Percentiles rank a stretch among this genome's conserved stretches.
Evolutionary conservation across 306 rosid genomes (phyloP).

Genomic region (Cicer pinnatifidum): DNA sequence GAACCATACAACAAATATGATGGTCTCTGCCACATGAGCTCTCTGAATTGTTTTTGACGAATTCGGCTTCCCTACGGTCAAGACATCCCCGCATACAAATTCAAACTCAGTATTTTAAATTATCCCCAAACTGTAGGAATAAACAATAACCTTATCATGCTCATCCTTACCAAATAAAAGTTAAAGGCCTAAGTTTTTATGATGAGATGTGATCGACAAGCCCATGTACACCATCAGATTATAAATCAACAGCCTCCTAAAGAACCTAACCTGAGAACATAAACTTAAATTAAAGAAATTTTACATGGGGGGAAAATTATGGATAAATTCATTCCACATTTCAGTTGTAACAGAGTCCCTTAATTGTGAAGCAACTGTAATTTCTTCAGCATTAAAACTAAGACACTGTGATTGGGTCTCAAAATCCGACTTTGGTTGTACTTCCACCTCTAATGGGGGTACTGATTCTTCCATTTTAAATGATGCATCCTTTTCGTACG

Average conservation of each 20-base stretch:
- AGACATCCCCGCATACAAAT: too few relatives aligned
- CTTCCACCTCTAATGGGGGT: constrained; percentile 52
- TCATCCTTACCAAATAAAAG: constrained; percentile 12
- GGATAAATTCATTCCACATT: constrained; percentile 75
- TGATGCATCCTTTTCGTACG: constrained; percentile 54
- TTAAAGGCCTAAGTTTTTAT: constrained; percentile 18
- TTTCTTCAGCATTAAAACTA: constrained; percentile 56
- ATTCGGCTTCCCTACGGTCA: too few relatives aligned
- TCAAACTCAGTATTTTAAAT: too few relatives aligned
- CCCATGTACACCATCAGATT: constrained; percentile 49
- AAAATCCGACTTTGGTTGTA: constrained; percentile 39
- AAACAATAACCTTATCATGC: constrained; percentile 4
- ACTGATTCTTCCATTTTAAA: constrained; percentile 55
- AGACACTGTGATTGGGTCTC: constrained; percentile 51
- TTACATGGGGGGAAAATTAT: constrained; percentile 61
- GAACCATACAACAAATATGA: constrained; percentile 29
- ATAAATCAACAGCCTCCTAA: constrained; percentile 37
- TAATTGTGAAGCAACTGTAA: constrained; percentile 53
- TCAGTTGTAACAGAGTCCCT: constrained; percentile 73
- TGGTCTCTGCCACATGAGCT: constrained; percentile 15
- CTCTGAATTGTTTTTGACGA: not conserved
- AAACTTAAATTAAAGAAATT: constrained; percentile 35
- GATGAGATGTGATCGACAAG: constrained; percentile 20
- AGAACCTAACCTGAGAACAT: constrained; percentile 47
- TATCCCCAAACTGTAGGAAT: not conserved